Evolutionary conservation across 345 rosid genomes (phyloP), one percentile per base, ranked within the genome.

Genomic region (Bruguiera gymnorhiza): DNA sequence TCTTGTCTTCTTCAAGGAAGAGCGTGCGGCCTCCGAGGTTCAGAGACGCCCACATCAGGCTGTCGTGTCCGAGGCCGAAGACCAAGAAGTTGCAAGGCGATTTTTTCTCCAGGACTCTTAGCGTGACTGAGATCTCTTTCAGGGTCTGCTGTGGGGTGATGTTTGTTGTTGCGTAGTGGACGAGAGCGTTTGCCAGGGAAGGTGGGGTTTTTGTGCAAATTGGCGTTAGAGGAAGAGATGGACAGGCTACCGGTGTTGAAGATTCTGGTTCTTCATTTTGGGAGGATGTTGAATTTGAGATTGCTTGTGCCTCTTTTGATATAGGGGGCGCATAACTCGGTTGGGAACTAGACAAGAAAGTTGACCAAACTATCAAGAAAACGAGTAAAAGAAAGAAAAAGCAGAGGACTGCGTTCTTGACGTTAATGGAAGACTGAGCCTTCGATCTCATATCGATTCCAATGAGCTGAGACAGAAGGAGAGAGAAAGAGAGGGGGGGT

Each of bases 61-160:
- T 94, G 78, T 91, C 98, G 69, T 86, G 86, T 36, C 97, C 97
- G 0, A 94, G 80, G 59, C 98, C 98, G 37, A 91, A 91, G 30
- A 94, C 89, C 1, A 94, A 79, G 77, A 94, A 91, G 75, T 87
- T 94, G 84, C 93, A 89, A 2, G 98, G 98, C 0, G 93, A 88
- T 64, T 79, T 91, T 72, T 83, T 84, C 57, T 82, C 80, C 2
- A 94, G 79, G 9, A 89, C 79, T 78, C 83, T 74, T 9, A 86
- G 72, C 8, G 95, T 68, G 31, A 94, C 89, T 3, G 97, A 88
- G 78, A 94, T 86, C 70, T 94, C 97, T 5, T 84, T 77, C 26
- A 82, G 70, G 37, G 98, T 88, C 79, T 94, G 98, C 26, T 94
- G 98, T 4, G 98, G 98, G 34, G 95, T 94, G 82, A 88, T 68